These are phyloP conservation scores for Pisolithus sp. DNA, from an alignment of 768 basidiomycete genomes.

Conservation along the genomic window DNA sequence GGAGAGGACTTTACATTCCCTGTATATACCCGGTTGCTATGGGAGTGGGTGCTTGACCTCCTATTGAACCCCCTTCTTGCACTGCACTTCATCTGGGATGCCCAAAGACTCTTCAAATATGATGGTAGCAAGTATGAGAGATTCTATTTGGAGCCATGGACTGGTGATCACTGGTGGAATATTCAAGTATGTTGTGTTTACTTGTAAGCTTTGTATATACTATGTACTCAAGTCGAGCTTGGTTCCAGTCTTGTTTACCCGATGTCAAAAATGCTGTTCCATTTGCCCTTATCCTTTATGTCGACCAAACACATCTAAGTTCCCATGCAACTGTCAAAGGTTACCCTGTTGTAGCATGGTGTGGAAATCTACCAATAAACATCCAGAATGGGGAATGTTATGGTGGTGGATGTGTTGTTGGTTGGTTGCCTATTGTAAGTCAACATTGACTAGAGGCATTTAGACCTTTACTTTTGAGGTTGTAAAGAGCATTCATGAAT, in stretches of 20 bases:
- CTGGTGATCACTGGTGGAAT: constrained; percentile 30
- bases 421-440: constrained; percentile 34
- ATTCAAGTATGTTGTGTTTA: constrained; percentile 20
- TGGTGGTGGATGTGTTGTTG: constrained; percentile 31
- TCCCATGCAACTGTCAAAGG: constrained; percentile 33
- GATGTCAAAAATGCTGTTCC: constrained; percentile 15
- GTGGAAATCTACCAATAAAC: constrained; percentile 15
- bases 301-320: constrained; percentile 34
- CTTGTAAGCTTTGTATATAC: too few species aligned
- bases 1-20: background rate
- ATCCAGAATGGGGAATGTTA: constrained; percentile 29
- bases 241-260: background rate
- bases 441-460: too few species aligned
- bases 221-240: too few species aligned
- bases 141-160: constrained; percentile 34
- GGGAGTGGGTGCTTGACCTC: constrained; percentile 8
- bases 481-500: background rate
- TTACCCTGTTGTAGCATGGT: constrained; percentile 26
- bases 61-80: constrained; percentile 1
- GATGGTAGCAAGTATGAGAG: constrained; percentile 20
- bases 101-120: constrained; percentile 22
- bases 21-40: background rate
- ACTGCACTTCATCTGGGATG: constrained; percentile 27
- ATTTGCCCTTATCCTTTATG: constrained; percentile 32
- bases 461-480: background rate